Base-by-base conservation (phyloP, 345 rosid species). In the Salix viminalis region DNA sequence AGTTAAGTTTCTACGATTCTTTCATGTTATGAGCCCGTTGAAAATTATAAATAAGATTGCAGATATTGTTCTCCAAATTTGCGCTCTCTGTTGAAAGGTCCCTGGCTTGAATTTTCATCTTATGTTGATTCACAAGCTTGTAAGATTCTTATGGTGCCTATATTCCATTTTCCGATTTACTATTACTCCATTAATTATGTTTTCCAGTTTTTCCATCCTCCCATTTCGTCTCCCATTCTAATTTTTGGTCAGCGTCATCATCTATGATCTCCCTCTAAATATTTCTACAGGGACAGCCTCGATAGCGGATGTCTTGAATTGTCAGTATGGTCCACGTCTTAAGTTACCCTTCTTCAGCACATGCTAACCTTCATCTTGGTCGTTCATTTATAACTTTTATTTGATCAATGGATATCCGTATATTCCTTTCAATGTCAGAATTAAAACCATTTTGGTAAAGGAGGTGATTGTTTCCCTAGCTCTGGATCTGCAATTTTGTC, bases 1-100 rank as follows among this genome's bases (percentile, higher is more conserved):
- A 94, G 95, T 87, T 79, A 86, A 80, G 89, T 77, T 7, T n/a
- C 62, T 11, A n/a, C n/a, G 14, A n/a, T 3, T n/a, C 62, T 58
- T 23, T 26, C 62, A 58, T 58, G 23, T 58, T n/a, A 52, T 10
- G 62, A 56, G 28, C 24, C 28, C 12, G 12, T 56, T 56, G 28
- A 58, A 58, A 5, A 58, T 0, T n/a, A n/a, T 34, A 34, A 34
- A 26, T 58, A 58, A 3, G 6, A n/a, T 4, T n/a, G 10, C 28
- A 58, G 24, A 58, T 58, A 58, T 58, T n/a, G 28, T n/a, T 58
- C 62, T 58, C 62, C 14, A 58, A 58, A n/a, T 1, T 10, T 58
- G 62, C 28, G 23, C 23, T n/a, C 26, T n/a, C 62, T n/a, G 62
- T 23, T n/a, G 28, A n/a, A 58, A 58, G 62, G 1, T n/a, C 5